phyloP scores from a whole-genome alignment of 352 stramenopile species.

The Globisporangium polare region DNA sequence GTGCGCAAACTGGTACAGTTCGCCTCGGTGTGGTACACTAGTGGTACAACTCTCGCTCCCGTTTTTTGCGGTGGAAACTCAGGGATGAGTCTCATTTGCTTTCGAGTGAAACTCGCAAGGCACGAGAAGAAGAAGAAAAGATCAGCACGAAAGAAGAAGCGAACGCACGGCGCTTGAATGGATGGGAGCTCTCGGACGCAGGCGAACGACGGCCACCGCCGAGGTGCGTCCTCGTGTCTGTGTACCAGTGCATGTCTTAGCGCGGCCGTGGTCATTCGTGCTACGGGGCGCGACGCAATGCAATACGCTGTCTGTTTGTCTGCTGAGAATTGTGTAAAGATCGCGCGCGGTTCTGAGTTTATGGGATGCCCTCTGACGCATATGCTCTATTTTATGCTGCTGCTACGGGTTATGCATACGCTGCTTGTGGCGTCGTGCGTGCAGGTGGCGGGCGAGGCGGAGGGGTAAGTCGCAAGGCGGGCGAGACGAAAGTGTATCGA shows the following conservation, averaged over 20 bases:
- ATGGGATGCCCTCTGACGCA: not conserved
- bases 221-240: conserved; percentile 17
- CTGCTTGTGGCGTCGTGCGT: not conserved
- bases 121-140: conserved; percentile 3
- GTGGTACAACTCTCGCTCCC: not conserved
- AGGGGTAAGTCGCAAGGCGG: conserved; percentile 5
- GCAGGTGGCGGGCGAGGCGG: conserved; percentile 17
- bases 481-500: conserved; percentile 9
- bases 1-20: not conserved
- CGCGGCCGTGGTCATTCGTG: not conserved
- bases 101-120: not conserved
- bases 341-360: not conserved
- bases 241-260: not conserved
- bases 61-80: conserved; percentile 1
- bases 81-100: not conserved
- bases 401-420: not conserved
- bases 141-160: conserved; percentile 1
- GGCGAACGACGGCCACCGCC: conserved; percentile 20
- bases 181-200: conserved; percentile 32
- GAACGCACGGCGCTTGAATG: conserved; percentile 21
- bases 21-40: not conserved
- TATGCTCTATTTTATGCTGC: not conserved
- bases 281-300: not conserved
- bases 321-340: not conserved
- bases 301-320: not conserved